Evolutionary conservation across 2,329 filamentous ascomycete species (phyloP), one percentile per base, ranked within the genome.

Genomic region (Penicillium concentricum): DNA sequence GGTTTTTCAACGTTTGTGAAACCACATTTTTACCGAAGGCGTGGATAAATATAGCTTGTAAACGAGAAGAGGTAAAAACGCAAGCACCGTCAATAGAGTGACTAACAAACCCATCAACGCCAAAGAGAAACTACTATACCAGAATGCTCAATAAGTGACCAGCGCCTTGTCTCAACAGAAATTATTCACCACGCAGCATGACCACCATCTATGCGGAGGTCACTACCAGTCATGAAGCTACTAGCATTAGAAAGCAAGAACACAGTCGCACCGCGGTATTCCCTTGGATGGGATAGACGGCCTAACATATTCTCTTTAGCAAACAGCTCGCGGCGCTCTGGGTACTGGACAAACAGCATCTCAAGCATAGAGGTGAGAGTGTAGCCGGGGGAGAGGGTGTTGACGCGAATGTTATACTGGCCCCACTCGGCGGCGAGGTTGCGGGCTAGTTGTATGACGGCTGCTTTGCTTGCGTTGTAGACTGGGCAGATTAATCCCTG

Each of bases 401-500:
- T 58, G 16, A 58, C 51, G 2, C 56, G 56, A 20, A 58, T 58
- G 18, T 52, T 52, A 16, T 52, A 35, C 18, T 45, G 41, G 16
- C 50, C 50, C 50, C 50, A 52, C 30, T 52, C 50, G 1, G 42
- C 39, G 4, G 50, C 50, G 32, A 52, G 39, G 3, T 26, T 45
- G 7, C 50, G 50, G 6, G 30, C 24, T 20, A 52, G 24, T 22
- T 52, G 50, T n/a, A 45, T 35, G 13, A 52, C 50, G 10, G 50
- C 41, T 18, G 50, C 50, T n/a, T 52, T 46, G 41, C 39, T 45
- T 18, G 50, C 34, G 32, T 52, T 52, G 24, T 46, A 52, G 34
- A 44, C 41, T 13, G 50, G 32, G 4, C 41, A 45, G 9, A 44
- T 38, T 9, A 52, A 16, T 0, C 41, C 75, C 62, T 69, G 20